Percentiles rank a stretch among this genome's conserved stretches.
These are phyloP conservation scores for Alternaria sp. DNA, from an alignment of 2,329 filamentous ascomycete species.

Conservation along the genomic window DNA sequence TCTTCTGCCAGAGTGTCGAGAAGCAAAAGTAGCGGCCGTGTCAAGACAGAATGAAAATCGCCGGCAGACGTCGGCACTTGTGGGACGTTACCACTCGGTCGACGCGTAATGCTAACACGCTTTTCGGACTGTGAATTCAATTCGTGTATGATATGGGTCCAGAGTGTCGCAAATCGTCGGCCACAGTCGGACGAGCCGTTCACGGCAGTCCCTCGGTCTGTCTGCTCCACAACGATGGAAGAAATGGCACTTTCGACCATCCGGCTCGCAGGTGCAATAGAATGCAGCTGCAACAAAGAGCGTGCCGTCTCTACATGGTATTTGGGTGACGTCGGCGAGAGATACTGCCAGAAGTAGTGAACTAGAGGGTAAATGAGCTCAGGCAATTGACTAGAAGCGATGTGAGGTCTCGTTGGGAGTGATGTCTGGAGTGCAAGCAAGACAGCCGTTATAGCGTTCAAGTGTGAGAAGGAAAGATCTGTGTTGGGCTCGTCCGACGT, in stretches of 20 bases:
- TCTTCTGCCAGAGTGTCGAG: slow-evolving; percentile 80
- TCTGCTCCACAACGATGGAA: slow-evolving; percentile 64
- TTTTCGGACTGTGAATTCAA: slow-evolving; percentile 49
- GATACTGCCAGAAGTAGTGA: slow-evolving; percentile 76
- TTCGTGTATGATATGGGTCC: slow-evolving; percentile 73
- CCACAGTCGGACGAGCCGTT: slow-evolving; percentile 61
- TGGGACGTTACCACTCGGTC: slow-evolving; percentile 41
- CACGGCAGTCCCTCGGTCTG: slow-evolving; percentile 3
- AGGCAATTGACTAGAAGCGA: slow-evolving; percentile 60
- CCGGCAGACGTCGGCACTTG: slow-evolving; percentile 52
- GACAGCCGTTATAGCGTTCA: slow-evolving; percentile 46
- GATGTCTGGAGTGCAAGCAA: slow-evolving; percentile 47
- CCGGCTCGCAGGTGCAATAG: slow-evolving; percentile 71
- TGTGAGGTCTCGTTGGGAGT: slow-evolving; percentile 35
- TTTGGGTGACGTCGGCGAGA: slow-evolving; percentile 85
- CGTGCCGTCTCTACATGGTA: slow-evolving; percentile 93
- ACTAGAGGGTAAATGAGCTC: slow-evolving; percentile 74
- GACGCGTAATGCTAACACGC: slow-evolving; percentile 39
- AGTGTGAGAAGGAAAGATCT: slow-evolving; percentile 37
- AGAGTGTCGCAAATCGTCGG: slow-evolving; percentile 76
- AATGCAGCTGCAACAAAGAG: slow-evolving; percentile 85
- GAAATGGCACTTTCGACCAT: slow-evolving; percentile 82
- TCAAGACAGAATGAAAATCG: slow-evolving; percentile 76
- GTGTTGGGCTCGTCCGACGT: neutral
- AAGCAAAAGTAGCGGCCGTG: slow-evolving; percentile 80